These are phyloP conservation scores for Hypoxylon sp. DNA, from an alignment of 2,329 filamentous ascomycete species.

Conservation along the genomic window DNA sequence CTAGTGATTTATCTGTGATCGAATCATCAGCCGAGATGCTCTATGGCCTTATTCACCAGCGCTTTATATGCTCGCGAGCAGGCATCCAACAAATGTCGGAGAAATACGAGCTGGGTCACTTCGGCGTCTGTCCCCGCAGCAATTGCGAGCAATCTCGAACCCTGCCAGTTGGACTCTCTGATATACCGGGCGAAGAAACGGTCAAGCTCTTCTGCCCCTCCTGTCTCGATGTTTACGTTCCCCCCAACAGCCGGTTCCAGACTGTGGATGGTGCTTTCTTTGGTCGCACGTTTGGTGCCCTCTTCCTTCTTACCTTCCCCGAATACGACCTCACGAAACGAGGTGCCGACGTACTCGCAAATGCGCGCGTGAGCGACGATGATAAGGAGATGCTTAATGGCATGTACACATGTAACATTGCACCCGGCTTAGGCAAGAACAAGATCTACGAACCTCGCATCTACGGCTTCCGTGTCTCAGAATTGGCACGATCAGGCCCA, in stretches of 20 bases:
- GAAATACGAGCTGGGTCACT: constrained; percentile 97
- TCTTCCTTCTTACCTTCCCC: constrained; percentile 98
- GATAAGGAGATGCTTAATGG: constrained; percentile 79
- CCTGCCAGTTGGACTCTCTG: constrained; percentile 91
- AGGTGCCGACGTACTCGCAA: constrained; percentile 70
- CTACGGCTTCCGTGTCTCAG: constrained; percentile 95
- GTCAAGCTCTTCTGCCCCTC: constrained; percentile 98
- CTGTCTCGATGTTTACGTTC: constrained; percentile 96
- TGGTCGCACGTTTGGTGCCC: constrained; percentile 93
- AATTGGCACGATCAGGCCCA: constrained; percentile 89
- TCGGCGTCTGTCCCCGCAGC: constrained; percentile 94
- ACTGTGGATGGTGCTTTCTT: constrained; percentile 98
- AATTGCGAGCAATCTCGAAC: constrained; percentile 92
- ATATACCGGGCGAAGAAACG: constrained; percentile 95
- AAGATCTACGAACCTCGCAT: constrained; percentile 96
- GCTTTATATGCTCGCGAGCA: constrained; percentile 95
- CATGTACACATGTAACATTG: constrained; percentile 87
- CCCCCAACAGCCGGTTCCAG: constrained; percentile 96
- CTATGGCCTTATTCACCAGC: constrained; percentile 97
- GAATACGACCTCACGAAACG: constrained; percentile 90
- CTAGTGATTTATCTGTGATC: constrained; percentile 93
- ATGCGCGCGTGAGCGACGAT: constrained; percentile 60
- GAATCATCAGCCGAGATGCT: constrained; percentile 98
- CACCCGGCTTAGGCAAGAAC: constrained; percentile 83
- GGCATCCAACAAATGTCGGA: constrained; percentile 99